Evolutionary conservation across 2,329 filamentous ascomycete genomes (phyloP).

Genomic region (Gaeumannomyces tritici): DNA sequence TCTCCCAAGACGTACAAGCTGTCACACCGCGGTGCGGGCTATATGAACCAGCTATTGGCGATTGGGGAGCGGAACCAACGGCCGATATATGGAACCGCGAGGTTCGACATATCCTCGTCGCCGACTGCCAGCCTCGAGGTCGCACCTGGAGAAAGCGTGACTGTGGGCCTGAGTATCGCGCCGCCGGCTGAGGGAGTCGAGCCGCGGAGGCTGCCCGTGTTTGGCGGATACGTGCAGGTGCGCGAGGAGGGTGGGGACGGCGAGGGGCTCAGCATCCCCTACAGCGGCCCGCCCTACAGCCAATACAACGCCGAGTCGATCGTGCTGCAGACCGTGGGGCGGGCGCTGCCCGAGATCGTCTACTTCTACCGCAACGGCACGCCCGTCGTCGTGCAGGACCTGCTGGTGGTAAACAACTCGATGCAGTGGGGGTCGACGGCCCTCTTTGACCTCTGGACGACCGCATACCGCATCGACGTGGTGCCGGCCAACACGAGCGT

Average conservation of each 20-base stretch:
- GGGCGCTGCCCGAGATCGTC: constrained; percentile 3
- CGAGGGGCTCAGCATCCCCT: constrained; percentile 13
- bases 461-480: constrained; percentile 10
- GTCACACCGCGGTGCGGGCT: constrained; percentile 14
- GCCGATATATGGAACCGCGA: constrained; percentile 13
- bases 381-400: constrained; percentile 6
- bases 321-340: neutral
- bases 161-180: constrained; percentile 10
- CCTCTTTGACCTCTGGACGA: constrained; percentile 4
- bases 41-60: constrained; percentile 11
- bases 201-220: constrained; percentile 13
- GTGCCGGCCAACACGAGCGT: constrained; percentile 12
- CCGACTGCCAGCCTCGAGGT: constrained; percentile 3
- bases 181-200: constrained; percentile 9
- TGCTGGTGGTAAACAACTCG: constrained; percentile 6
- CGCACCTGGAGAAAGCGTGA: constrained; percentile 8
- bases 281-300: constrained; percentile 15
- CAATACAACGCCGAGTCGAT: constrained; percentile 12
- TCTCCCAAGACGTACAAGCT: constrained; percentile 12
- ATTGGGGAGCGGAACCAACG: constrained; percentile 10
- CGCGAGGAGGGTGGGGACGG: constrained; percentile 5
- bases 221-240: constrained; percentile 14
- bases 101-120: constrained; percentile 5
- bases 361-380: constrained; percentile 6
- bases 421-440: constrained; percentile 1